These are phyloP conservation scores for Spatholobus suberectus DNA, from an alignment of 306 rosid species.

Conservation along the genomic window DNA sequence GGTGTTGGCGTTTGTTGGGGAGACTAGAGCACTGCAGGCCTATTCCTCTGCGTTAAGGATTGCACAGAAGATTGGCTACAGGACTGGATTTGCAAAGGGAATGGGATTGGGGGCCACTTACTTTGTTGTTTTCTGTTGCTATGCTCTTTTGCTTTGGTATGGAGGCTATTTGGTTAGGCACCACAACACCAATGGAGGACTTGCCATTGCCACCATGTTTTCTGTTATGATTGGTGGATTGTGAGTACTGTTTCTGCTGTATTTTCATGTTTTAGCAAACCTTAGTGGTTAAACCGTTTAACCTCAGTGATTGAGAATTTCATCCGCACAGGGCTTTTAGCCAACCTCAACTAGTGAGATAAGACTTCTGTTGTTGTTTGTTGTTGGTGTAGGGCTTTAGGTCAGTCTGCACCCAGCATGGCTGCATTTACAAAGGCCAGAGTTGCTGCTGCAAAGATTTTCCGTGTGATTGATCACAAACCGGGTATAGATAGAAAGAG, in stretches of 20 bases:
- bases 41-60: slow-evolving; percentile 74
- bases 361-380: neutral
- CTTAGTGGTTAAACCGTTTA: neutral
- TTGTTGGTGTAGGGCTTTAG: slow-evolving; percentile 53
- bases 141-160: slow-evolving; percentile 91
- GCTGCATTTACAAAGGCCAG: slow-evolving; percentile 84
- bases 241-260: slow-evolving; percentile 54
- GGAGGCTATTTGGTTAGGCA: slow-evolving; percentile 92
- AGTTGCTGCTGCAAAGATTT: slow-evolving; percentile 86
- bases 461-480: slow-evolving; percentile 77
- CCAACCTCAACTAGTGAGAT: slow-evolving; percentile 57
- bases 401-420: slow-evolving; percentile 87
- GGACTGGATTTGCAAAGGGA: slow-evolving; percentile 83
- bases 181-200: slow-evolving; percentile 85
- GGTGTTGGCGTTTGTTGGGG: slow-evolving; percentile 79
- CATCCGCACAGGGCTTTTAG: slow-evolving; percentile 55
- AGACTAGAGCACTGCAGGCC: slow-evolving; percentile 61
- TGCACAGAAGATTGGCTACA: slow-evolving; percentile 79
- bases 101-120: slow-evolving; percentile 93
- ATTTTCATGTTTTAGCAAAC: slow-evolving; percentile 9
- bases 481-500: slow-evolving; percentile 70
- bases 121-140: slow-evolving; percentile 90
- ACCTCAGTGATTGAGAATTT: neutral
- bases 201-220: slow-evolving; percentile 92
- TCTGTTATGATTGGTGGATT: slow-evolving; percentile 92